Base-by-base conservation (phyloP, 441 rosid species). In the Syzygium syzygioides region DNA sequence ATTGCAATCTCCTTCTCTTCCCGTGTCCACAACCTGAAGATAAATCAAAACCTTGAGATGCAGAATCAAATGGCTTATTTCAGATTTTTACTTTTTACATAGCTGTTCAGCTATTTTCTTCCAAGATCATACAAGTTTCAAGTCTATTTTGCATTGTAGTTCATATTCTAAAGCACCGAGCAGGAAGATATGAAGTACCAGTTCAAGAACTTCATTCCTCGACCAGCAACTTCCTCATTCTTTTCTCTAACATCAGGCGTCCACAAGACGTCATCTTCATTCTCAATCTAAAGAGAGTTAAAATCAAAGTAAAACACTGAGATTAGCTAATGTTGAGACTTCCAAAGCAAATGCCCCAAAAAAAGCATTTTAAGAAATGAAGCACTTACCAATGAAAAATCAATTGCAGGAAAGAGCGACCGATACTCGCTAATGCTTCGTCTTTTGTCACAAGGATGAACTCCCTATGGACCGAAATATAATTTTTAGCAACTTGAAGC, bases 1-100 rank as follows among this genome's bases (percentile, higher is more conserved):
- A 96, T 89, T 23, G 96, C 98, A 50, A 97, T 97, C 96, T 96
- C 97, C 87, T 92, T 96, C 93, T 96, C 99, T 91, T 96, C 91
- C 79, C 96, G 92, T 3, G 96, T 96, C 98, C 95, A 96, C 93
- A 96, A 89, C 99, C 98, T 95, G 94, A 85, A 89, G 48, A 55
- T 87, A 87, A 87, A 62, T 85, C 19, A 85, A 30, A 55, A 85
- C 90, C 45, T 30, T 64, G 34, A 60, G 71, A 76, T 86, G 30
- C 26, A 34, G 64, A 85, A 87, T 23, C 59, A 86, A 45, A 55
- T 55, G 30, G 87, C 87, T 55, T 4, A 30, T n/a, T 66, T 48
- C 71, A 56, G 66, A 34, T 56, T 32, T 85, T 32, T 34, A 32
- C 8, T 52, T 32, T 85, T 45, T 20, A 26, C n/a, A 20, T 37